phyloP scores from a whole-genome alignment of 345 rosid genomes.

The Draba incana region DNA sequence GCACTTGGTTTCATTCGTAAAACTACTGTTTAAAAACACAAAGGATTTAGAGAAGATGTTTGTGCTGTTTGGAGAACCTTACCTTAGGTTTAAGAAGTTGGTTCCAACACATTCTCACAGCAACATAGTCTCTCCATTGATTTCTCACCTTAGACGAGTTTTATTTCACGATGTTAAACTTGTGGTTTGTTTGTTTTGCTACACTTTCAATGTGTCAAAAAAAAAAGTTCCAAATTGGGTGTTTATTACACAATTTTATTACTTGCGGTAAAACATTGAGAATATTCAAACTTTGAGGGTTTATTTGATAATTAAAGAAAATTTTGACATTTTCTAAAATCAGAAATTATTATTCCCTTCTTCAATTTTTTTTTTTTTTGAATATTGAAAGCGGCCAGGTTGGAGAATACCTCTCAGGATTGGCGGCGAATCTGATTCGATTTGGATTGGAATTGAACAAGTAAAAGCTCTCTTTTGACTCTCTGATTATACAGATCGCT shows the following conservation, averaged over 20 bases:
- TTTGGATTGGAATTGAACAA: slow-evolving; percentile 24
- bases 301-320: slow-evolving; percentile 4
- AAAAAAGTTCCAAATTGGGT: neutral
- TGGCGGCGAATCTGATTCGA: slow-evolving; percentile 41
- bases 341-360: neutral
- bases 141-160: neutral
- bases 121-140: slow-evolving; percentile 22
- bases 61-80: neutral
- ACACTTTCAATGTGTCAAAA: neutral
- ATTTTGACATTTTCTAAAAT: slow-evolving; percentile 25
- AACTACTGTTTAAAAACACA: slow-evolving; percentile 20
- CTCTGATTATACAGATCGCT: slow-evolving; percentile 20
- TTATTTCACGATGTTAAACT: too few relatives aligned
- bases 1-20: neutral
- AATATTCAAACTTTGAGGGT: slow-evolving; percentile 5
- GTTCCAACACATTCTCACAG: neutral
- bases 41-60: slow-evolving; percentile 7
- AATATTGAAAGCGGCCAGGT: slow-evolving; percentile 35
- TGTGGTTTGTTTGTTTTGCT: too few relatives aligned
- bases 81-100: slow-evolving; percentile 1
- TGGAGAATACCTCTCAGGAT: slow-evolving; percentile 20
- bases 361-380: slow-evolving; percentile 4
- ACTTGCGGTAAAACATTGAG: neutral
- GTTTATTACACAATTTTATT: neutral
- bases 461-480: neutral